Evolutionary conservation across 169 alveolate species (phyloP).

Genomic region (Plasmodium yoelii): DNA sequence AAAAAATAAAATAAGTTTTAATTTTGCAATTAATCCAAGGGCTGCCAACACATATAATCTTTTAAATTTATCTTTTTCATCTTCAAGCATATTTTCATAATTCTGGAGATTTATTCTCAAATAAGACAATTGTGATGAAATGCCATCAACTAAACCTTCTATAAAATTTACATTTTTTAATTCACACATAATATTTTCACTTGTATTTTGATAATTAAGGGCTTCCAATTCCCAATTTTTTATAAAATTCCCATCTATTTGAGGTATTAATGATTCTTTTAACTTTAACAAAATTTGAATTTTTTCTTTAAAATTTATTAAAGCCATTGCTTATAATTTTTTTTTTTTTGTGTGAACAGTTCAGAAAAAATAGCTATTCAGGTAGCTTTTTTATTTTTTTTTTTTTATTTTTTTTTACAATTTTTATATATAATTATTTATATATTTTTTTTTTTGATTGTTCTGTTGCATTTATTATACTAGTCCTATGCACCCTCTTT

Average conservation of each 20-base stretch:
- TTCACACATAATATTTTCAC: slow-evolving; percentile 79
- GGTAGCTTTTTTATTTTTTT: too few relatives aligned
- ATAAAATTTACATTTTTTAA: slow-evolving; percentile 55
- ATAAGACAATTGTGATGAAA: slow-evolving; percentile 78
- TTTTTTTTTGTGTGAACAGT: slow-evolving; percentile 17
- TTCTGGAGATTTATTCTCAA: slow-evolving; percentile 76
- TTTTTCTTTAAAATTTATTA: slow-evolving; percentile 64
- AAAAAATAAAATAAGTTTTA: slow-evolving; percentile 73
- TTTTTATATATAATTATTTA: too few relatives aligned
- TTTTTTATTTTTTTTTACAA: too few relatives aligned
- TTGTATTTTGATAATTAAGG: slow-evolving; percentile 70
- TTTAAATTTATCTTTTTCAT: slow-evolving; percentile 77
- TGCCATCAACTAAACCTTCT: slow-evolving; percentile 42
- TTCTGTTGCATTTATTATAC: too few relatives aligned
- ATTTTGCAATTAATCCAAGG: slow-evolving; percentile 65
- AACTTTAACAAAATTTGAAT: slow-evolving; percentile 70
- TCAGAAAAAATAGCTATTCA: not conserved
- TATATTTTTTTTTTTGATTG: too few relatives aligned
- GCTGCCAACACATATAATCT: slow-evolving; percentile 69
- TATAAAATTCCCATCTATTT: slow-evolving; percentile 78
- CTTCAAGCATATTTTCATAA: slow-evolving; percentile 67
- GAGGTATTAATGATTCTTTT: slow-evolving; percentile 72
- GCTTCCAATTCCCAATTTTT: slow-evolving; percentile 82
- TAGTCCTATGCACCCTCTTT: too few relatives aligned
- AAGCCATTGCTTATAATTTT: slow-evolving; percentile 33